Conservation (phyloP, 1,139 yeast genomes). For the Yamadazyma diddensiae region DNA sequence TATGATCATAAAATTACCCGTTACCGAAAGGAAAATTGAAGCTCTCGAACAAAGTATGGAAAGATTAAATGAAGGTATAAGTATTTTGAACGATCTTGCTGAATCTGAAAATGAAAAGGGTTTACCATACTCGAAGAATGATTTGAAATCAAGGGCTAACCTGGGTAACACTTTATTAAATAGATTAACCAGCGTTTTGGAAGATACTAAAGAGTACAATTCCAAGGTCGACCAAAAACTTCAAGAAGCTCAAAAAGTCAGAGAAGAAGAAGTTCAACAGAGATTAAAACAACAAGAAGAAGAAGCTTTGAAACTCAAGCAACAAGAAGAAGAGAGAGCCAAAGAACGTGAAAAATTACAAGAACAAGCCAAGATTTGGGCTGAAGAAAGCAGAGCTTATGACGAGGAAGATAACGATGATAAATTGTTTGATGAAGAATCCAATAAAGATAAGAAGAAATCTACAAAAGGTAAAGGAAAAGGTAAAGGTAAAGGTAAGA, state of each 20-base stretch:
- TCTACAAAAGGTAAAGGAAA: constrained; percentile 10
- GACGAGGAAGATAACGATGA: constrained; percentile 38
- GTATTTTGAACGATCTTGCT: constrained; percentile 57
- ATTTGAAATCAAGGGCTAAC: constrained; percentile 78
- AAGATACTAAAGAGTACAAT: constrained; percentile 72
- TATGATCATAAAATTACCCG: constrained; percentile 61
- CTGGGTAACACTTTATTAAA: constrained; percentile 78
- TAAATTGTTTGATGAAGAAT: constrained; percentile 31
- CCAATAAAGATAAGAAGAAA: constrained; percentile 17
- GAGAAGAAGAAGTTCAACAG: constrained; percentile 55
- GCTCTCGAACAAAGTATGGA: constrained; percentile 59
- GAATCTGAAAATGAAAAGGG: constrained; percentile 43
- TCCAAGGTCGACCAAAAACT: constrained; percentile 56
- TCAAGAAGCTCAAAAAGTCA: constrained; percentile 66
- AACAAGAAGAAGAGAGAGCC: constrained; percentile 52
- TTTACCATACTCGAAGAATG: constrained; percentile 76
- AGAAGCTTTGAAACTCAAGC: constrained; percentile 33
- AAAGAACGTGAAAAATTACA: constrained; percentile 71
- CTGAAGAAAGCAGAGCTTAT: constrained; percentile 49
- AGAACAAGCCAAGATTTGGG: constrained; percentile 83
- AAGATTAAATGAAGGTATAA: constrained; percentile 65
- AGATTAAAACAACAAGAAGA: constrained; percentile 38
- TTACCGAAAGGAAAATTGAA: constrained; percentile 55
- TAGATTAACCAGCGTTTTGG: constrained; percentile 66
- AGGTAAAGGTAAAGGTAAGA: constrained; percentile 16